Conservation (phyloP, 2,329 filamentous ascomycete species). For the Sclerotiophoma versabilis region DNA sequence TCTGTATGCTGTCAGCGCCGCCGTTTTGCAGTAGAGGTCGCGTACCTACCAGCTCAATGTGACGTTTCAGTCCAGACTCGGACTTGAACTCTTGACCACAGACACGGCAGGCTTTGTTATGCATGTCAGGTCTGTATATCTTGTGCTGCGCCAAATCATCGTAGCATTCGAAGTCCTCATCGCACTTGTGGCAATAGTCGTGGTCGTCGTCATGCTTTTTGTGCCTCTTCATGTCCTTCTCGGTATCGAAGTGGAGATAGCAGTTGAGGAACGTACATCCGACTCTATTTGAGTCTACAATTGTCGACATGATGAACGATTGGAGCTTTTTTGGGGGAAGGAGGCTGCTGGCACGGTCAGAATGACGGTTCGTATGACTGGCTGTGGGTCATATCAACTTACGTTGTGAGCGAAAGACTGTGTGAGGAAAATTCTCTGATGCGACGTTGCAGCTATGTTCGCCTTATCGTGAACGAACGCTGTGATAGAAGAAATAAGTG, state of each 20-base stretch:
- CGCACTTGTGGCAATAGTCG: conserved; percentile 56
- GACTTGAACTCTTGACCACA: conserved; percentile 65
- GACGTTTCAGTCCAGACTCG: conserved; percentile 58
- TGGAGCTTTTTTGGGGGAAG: neutral
- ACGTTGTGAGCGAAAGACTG: neutral
- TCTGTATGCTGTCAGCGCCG: conserved; percentile 40
- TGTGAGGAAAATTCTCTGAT: neutral
- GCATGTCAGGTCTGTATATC: conserved; percentile 41
- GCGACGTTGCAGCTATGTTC: neutral
- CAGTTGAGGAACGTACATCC: conserved; percentile 58
- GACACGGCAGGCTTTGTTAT: conserved; percentile 62
- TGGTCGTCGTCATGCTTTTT: conserved; percentile 56
- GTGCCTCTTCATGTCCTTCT: conserved; percentile 59
- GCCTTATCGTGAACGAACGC: neutral
- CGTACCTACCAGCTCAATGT: conserved; percentile 58
- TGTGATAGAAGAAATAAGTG: neutral
- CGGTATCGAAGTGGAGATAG: conserved; percentile 53
- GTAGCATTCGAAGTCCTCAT: conserved; percentile 55
- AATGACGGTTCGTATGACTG: no score
- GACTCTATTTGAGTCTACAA: conserved; percentile 20
- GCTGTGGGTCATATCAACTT: no score
- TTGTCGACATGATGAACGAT: conserved; percentile 29
- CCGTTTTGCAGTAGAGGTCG: neutral
- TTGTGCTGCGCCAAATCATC: conserved; percentile 59
- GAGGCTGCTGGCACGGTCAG: neutral